Base-by-base conservation (phyloP, 2,329 filamentous ascomycete genomes). In the Penicillium sp. region DNA sequence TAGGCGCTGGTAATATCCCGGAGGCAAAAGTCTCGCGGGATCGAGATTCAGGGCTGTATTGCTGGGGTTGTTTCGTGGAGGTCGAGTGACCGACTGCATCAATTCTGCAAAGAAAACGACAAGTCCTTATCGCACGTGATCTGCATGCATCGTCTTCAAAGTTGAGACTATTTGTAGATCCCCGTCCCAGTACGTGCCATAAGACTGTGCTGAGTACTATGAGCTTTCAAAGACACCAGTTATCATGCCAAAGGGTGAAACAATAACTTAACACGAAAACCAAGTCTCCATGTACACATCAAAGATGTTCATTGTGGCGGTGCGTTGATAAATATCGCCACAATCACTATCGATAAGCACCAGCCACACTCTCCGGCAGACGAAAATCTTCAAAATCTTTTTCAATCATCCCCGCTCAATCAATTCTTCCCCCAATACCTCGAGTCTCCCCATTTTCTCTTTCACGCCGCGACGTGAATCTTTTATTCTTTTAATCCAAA, bases 371-470 rank as follows among this genome's bases (percentile, higher is more conserved):
- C n/a, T 47, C 39, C 46, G 46, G 47, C 54, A 54, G 57, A 58
- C 57, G 62, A 66, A 67, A 63, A 62, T 61, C 57, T 60, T 58
- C 61, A 66, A 66, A 67, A 63, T 53, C 58, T 64, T 67, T 68
- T 68, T 66, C 61, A 50, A 56, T 54, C 47, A 38, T 52, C 46
- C 51, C 58, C 57, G 48, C 54, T 60, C 52, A 54, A 53, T 55
- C 46, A 56, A 60, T 54, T 49, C 45, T 52, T 51, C 50, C 37
- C 42, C 54, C 52, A 39, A 43, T 56, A 57, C 52, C 35, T 53
- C 53, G 50, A 52, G 53, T 53, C 52, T 41, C 54, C 50, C 41
- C 42, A n/a, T 27, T 37, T 31, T 45, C 46, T 54, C 52, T 50
- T 41, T 51, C 56, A 53, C 49, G 43, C 35, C 44, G 52, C 54